Base-by-base conservation (phyloP, 305 asterid species). In the Fraxinus ornus region DNA sequence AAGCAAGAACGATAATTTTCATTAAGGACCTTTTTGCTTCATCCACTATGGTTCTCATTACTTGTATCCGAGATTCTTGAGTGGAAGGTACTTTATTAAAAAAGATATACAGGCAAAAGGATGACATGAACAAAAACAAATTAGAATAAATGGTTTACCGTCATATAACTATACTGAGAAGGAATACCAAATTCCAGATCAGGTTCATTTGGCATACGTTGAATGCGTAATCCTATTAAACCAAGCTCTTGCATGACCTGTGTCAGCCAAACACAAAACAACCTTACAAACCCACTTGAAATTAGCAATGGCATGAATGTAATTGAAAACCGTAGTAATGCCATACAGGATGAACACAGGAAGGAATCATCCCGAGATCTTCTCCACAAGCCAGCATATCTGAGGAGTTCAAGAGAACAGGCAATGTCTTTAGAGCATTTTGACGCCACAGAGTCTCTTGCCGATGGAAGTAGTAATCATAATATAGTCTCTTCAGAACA, bases 331-430 rank as follows among this genome's bases (percentile, higher is more conserved):
- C 64, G 76, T 35, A 57, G 82, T 21, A 77, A 81, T 57, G 82
- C 82, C 91, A 78, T 93, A 96, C 99, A 15, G 99, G 98, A 85
- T 94, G 97, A 86, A 96, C 98, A 78, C 98, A 94, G 73, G 98
- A 91, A 78, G 99, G 99, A 83, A 93, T 92, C 81, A 96, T 73
- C 80, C 99, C 99, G 49, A 96, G 99, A 89, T 96, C 99, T 87
- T 94, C 99, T 76, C 99, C 99, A 86, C 99, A 96, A 86, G 98
- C 97, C 83, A 96, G 90, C 99, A 96, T 96, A 84, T 93, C 97
- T 5, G 99, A 96, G n/a, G 99, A 94, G 91, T 93, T 92, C 94
- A 96, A 78, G 49, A 96, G 97, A 80, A 86, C 99, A 4, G 99
- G 99, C 80, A 96, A 84, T 79, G 99, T 96, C 90, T 93, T 95